Percentiles rank a stretch among this genome's conserved stretches.
Evolutionary conservation across 2,329 filamentous ascomycete genomes (phyloP).

Genomic region (Colletotrichum karsti): DNA sequence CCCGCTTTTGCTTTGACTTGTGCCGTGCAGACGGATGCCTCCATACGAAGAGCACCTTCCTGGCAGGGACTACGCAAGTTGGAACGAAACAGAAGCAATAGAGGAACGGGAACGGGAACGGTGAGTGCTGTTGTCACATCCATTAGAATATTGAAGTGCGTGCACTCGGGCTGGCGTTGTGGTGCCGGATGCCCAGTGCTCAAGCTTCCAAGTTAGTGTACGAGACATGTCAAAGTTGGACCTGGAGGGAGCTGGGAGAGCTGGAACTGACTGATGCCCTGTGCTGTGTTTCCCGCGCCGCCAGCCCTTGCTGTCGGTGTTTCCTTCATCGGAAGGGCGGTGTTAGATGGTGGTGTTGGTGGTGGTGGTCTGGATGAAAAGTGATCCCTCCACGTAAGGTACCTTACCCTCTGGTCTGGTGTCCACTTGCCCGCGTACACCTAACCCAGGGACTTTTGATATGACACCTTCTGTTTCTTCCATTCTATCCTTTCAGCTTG

Average conservation of each 20-base stretch:
- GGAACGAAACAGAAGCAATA: not conserved
- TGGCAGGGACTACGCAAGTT: not conserved
- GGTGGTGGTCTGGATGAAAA: not conserved
- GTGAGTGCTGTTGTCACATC: not conserved
- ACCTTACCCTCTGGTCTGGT: not conserved
- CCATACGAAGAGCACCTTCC: not conserved
- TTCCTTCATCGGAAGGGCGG: not conserved
- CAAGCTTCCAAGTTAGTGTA: slow-evolving; percentile 16
- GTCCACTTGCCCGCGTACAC: not conserved
- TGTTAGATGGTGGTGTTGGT: not conserved
- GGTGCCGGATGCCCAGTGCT: slow-evolving; percentile 22
- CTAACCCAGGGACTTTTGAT: slow-evolving; percentile 12
- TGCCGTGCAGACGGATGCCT: no score
- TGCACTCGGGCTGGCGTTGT: slow-evolving; percentile 12
- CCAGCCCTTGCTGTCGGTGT: slow-evolving; percentile 1
- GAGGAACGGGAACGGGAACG: not conserved
- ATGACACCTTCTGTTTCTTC: not conserved
- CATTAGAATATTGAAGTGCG: not conserved
- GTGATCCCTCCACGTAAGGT: not conserved
- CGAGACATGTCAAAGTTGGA: not conserved
- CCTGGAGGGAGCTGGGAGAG: not conserved
- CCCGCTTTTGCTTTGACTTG: no score
- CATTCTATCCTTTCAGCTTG: not conserved
- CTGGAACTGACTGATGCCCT: slow-evolving; percentile 23
- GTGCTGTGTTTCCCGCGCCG: slow-evolving; percentile 17